phyloP scores from a whole-genome alignment of 2,329 filamentous ascomycete genomes.

The Fusarium acutatum region DNA sequence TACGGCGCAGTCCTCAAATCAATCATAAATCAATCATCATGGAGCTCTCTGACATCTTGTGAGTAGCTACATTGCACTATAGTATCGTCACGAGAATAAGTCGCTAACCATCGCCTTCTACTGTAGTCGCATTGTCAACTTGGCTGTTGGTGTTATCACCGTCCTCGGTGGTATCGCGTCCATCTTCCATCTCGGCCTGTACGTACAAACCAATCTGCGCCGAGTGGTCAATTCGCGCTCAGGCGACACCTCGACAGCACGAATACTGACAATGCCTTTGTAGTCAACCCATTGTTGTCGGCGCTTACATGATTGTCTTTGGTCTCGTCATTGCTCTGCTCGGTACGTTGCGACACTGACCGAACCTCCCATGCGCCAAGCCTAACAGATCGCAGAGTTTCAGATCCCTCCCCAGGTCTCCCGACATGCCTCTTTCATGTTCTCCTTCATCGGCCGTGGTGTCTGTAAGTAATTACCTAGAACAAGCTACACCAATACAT shows the following conservation, averaged over 20 bases:
- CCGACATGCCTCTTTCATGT: constrained; percentile 96
- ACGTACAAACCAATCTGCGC: constrained; percentile 48
- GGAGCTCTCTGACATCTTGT: constrained; percentile 95
- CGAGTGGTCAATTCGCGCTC: neutral
- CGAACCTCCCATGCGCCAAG: neutral
- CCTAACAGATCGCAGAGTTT: constrained; percentile 70
- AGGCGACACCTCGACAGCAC: neutral
- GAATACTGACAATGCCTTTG: constrained; percentile 23
- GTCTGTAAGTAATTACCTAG: constrained; percentile 72
- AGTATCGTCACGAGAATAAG: constrained; percentile 18
- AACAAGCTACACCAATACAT: rapidly evolving
- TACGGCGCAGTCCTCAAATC: neutral
- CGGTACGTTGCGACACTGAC: constrained; percentile 49
- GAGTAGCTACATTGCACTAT: constrained; percentile 49
- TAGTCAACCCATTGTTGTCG: constrained; percentile 71
- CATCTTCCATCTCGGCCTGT: constrained; percentile 71
- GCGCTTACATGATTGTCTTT: constrained; percentile 89
- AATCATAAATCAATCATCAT: constrained; percentile 58
- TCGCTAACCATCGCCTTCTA: constrained; percentile 48
- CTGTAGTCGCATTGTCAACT: constrained; percentile 89
- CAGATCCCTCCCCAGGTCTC: constrained; percentile 93
- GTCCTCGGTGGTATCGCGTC: constrained; percentile 82
- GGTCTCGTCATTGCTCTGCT: constrained; percentile 79
- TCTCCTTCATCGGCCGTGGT: constrained; percentile 95
- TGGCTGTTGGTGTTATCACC: constrained; percentile 87